Evolutionary conservation across 2,329 filamentous ascomycete species (phyloP), one percentile per base, ranked within the genome.

Genomic region (Corynespora cassiicola): DNA sequence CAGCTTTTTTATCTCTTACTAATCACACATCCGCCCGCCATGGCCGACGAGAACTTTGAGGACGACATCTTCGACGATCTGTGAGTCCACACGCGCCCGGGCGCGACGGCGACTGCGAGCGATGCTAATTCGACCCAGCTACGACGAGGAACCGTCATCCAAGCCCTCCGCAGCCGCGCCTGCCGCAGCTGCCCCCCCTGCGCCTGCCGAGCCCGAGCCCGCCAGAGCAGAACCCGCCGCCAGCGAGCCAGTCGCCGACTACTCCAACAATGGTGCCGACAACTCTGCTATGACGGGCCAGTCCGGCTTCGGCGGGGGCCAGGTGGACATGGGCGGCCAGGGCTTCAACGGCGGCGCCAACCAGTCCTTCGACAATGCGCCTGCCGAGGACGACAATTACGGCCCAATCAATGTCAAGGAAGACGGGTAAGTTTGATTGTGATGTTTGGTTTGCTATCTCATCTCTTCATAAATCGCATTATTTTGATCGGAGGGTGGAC

Each of bases 1-100:
- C 24, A 28, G 15, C 21, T 16, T 26, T 11, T 30, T 20, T 14
- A 35, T 24, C 19, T 25, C 16, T 22, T 17, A 5, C n/a, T 15
- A 19, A 24, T 22, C 9, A 23, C 24, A 32, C 33, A 17, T 14
- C 12, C 5, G 14, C 22, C 6, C 46, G 45, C 32, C 58, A 94
- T 92, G 88, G 83, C 88, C 31, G 89, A 94, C 61, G 88, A 91
- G 63, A 88, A 88, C 54, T 85, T 90, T 55, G 90, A 96, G 57
- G 91, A 96, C 63, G 90, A 96, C 79, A 87, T 96, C 72, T 96
- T 96, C 71, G 90, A 90, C 60, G 91, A 96, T 74, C 82, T 96
- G 90, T 96, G 77, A 74, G 89, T 80, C 4, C 12, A 6, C 33
- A 24, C 35, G 36, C 42, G 28, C 7, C 19, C 18, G 32, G 20